Conservation (phyloP, 2,329 filamentous ascomycete genomes). For the Achaetomium macrosporum region DNA sequence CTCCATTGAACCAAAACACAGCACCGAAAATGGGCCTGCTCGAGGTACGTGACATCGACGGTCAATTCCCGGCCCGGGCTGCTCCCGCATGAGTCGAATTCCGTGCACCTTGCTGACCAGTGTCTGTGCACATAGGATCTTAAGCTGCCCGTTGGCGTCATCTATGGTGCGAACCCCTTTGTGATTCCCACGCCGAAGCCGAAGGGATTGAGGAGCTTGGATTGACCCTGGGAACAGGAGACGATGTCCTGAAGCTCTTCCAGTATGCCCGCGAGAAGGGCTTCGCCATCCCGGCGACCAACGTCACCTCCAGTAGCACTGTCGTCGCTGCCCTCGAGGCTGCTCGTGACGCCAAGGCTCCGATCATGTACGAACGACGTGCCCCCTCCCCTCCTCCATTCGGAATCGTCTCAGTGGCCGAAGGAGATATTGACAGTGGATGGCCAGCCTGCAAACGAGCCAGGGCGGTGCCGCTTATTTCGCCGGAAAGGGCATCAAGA, state of each 20-base stretch:
- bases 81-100: not conserved
- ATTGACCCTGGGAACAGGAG: constrained; percentile 12
- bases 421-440: constrained; percentile 5
- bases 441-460: constrained; percentile 74
- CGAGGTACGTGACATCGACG: constrained; percentile 9
- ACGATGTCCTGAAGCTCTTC: constrained; percentile 54
- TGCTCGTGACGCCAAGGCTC: constrained; percentile 83
- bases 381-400: not conserved
- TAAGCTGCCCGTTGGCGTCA: constrained; percentile 21
- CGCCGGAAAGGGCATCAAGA: constrained; percentile 81
- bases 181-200: constrained; percentile 4
- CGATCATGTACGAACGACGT: constrained; percentile 38
- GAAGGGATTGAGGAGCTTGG: constrained; percentile 6
- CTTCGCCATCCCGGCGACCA: constrained; percentile 86
- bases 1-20: not conserved
- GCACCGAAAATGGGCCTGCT: constrained; percentile 19
- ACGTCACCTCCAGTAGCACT: constrained; percentile 85
- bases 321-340: constrained; percentile 82
- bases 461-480: constrained; percentile 94
- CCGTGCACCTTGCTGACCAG: not conserved
- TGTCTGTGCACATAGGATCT: constrained; percentile 12
- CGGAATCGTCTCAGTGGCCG: not conserved
- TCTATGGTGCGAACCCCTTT: constrained; percentile 17
- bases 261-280: constrained; percentile 81
- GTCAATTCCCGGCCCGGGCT: not conserved